phyloP scores from a whole-genome alignment of 495 filamentous ascomycete species.

The Venustampulla echinocandica region DNA sequence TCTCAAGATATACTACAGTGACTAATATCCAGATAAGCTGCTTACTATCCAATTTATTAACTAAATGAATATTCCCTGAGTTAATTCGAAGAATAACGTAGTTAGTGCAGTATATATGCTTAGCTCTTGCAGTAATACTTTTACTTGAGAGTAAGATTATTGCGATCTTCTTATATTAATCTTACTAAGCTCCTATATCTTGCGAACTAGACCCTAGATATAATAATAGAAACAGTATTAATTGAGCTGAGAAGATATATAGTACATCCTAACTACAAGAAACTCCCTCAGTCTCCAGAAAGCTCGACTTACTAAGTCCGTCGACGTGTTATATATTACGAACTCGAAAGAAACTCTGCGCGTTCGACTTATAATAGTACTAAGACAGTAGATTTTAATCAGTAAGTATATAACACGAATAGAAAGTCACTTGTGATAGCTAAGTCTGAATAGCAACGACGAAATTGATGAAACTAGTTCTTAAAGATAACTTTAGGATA shows the following conservation, averaged over 20 bases:
- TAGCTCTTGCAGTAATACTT: no score
- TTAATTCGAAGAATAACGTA: constrained; percentile 68
- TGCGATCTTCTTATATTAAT: constrained; percentile 58
- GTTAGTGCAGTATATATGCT: constrained; percentile 32
- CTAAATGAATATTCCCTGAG: constrained; percentile 90
- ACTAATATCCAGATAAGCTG: constrained; percentile 79
- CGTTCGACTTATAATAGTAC: no score
- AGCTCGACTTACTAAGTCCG: constrained; percentile 55
- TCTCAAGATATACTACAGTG: constrained; percentile 92
- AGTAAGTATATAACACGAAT: no score
- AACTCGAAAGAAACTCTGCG: no score
- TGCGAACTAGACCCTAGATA: constrained; percentile 78
- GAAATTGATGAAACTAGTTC: neutral
- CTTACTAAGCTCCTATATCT: constrained; percentile 73
- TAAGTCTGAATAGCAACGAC: no score
- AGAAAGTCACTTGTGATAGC: no score
- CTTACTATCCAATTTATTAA: constrained; percentile 86
- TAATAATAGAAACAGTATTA: constrained; percentile 88
- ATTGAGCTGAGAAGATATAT: constrained; percentile 89
- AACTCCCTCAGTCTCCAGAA: constrained; percentile 87
- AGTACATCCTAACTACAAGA: constrained; percentile 90
- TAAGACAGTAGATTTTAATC: no score
- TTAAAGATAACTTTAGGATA: constrained; percentile 9
- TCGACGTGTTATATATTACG: constrained; percentile 2
- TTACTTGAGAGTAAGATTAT: neutral